Conservation (phyloP, 148 eudicot genomes). For the Spergularia bocconei region DNA sequence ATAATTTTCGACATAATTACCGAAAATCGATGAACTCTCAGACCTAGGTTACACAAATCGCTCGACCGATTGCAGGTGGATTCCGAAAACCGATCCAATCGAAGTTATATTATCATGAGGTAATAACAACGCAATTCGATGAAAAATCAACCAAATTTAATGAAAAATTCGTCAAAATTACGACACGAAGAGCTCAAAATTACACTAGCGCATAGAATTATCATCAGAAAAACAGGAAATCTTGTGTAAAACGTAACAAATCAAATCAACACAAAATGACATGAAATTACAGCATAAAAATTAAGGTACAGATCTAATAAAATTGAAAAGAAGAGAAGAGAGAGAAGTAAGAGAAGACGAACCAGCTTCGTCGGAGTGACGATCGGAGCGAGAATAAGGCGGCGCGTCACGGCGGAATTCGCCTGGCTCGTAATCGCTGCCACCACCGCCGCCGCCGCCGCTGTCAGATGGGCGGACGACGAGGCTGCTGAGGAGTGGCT, state of each 20-base stretch:
- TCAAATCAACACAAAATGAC: background rate
- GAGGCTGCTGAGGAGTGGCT: slow-evolving; percentile 86
- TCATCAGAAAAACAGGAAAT: no score
- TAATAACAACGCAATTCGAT: no score
- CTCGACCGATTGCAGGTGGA: no score
- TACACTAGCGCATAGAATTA: no score
- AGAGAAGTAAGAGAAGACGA: slow-evolving; percentile 9
- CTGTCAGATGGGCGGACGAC: slow-evolving; percentile 72
- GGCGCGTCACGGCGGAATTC: slow-evolving; percentile 79
- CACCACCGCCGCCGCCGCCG: slow-evolving; percentile 43
- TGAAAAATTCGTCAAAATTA: no score
- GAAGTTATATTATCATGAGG: no score
- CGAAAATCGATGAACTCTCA: no score
- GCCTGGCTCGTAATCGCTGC: slow-evolving; percentile 86
- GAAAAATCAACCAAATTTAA: no score
- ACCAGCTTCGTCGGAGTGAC: slow-evolving; percentile 58
- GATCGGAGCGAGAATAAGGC: slow-evolving; percentile 63
- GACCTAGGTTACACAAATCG: no score
- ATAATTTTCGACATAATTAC: no score
- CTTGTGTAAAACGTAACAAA: background rate
- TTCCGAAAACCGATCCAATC: no score
- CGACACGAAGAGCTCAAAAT: no score
- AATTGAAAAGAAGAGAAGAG: background rate
- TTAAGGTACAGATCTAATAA: background rate
- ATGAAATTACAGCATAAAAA: background rate